Evolutionary conservation across 1,139 yeast species (phyloP).

Genomic region (Blastobotrys serpentis): DNA sequence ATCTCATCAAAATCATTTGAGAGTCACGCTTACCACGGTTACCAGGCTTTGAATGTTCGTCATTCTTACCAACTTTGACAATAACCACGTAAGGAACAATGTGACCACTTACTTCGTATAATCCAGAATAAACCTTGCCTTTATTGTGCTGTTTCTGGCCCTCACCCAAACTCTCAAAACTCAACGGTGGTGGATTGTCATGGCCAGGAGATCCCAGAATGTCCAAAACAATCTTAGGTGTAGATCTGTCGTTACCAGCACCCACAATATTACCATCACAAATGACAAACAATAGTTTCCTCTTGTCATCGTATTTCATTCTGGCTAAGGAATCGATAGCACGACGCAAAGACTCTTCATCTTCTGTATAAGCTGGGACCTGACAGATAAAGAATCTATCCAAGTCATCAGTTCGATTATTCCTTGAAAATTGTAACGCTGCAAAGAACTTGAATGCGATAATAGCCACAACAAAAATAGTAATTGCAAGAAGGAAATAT

Average conservation of each 20-base stretch:
- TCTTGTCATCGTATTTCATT: conserved; percentile 43
- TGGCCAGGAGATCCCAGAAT: conserved; percentile 43
- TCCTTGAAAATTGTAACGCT: conserved; percentile 41
- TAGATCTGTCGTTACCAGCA: conserved; percentile 45
- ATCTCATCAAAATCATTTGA: conserved; percentile 43
- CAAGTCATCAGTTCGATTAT: conserved; percentile 39
- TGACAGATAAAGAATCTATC: conserved; percentile 45
- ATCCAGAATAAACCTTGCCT: conserved; percentile 44
- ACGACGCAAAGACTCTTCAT: conserved; percentile 43
- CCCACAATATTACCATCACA: conserved; percentile 48
- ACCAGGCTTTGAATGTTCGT: conserved; percentile 44
- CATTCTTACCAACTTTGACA: conserved; percentile 45
- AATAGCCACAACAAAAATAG: conserved; percentile 40
- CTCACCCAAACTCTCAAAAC: conserved; percentile 43
- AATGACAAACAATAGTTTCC: conserved; percentile 41
- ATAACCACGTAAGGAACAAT: conserved; percentile 45
- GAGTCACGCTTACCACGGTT: conserved; percentile 48
- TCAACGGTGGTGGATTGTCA: conserved; percentile 41
- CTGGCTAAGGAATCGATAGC: conserved; percentile 46
- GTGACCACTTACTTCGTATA: conserved; percentile 45
- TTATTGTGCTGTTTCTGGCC: conserved; percentile 44
- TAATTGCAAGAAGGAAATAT: conserved; percentile 43
- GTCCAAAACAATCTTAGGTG: conserved; percentile 45
- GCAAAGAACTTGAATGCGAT: conserved; percentile 42
- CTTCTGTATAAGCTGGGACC: conserved; percentile 47